phyloP scores from a whole-genome alignment of 805 yeast genomes.

The Vanderwaltozyma yarrowii region DNA sequence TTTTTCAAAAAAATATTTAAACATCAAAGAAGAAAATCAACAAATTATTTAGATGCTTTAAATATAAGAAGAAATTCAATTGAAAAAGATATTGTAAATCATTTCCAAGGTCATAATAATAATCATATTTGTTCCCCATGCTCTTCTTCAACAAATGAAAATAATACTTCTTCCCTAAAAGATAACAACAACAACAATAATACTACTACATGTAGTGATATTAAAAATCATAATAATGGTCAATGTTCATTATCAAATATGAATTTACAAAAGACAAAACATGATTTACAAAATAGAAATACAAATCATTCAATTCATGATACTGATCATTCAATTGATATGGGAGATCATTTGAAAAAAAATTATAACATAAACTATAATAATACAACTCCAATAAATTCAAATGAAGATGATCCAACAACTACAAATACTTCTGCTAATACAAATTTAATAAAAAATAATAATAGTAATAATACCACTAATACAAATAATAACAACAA shows the following conservation, averaged over 20 bases:
- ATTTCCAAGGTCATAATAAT: too few relatives aligned
- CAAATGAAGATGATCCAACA: background rate
- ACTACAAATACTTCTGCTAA: background rate
- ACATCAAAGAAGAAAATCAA: constrained; percentile 9
- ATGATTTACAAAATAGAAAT: background rate
- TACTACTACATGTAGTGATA: too few relatives aligned
- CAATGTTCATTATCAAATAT: background rate
- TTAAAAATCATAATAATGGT: background rate
- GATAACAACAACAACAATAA: too few relatives aligned
- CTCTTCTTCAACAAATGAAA: background rate
- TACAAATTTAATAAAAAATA: too few relatives aligned
- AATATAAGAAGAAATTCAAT: constrained; percentile 2
- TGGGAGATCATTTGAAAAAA: background rate
- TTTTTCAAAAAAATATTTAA: too few relatives aligned
- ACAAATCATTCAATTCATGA: too few relatives aligned
- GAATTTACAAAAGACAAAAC: background rate
- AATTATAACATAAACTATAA: background rate
- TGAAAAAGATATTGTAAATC: background rate
- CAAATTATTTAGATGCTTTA: constrained; percentile 15
- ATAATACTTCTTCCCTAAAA: too few relatives aligned
- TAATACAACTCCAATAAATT: background rate
- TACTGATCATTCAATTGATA: background rate
- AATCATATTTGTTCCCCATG: too few relatives aligned
- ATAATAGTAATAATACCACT: too few relatives aligned
- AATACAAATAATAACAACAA: background rate